Evolutionary conservation across 176 grass and related monocot species (phyloP).

Genomic region (Carex scoparia): DNA sequence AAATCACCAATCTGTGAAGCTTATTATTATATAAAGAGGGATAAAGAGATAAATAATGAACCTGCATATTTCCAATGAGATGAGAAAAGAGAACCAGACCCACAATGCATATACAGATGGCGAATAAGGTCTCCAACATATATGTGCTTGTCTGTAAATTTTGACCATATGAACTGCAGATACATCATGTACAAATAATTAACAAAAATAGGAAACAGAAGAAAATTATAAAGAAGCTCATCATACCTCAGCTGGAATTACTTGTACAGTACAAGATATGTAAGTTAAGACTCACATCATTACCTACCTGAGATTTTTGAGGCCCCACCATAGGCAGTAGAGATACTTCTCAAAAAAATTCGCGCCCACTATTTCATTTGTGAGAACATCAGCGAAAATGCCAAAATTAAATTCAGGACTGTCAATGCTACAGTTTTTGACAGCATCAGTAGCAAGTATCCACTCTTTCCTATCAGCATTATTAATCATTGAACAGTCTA

Average conservation of each 20-base stretch:
- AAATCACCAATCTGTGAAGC: not conserved
- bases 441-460: slow-evolving; percentile 32
- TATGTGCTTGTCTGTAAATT: slow-evolving; percentile 80
- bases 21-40: not conserved
- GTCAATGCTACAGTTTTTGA: slow-evolving; percentile 24
- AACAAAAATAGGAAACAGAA: not conserved
- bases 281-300: not conserved
- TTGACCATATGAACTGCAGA: slow-evolving; percentile 80
- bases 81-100: slow-evolving; percentile 96
- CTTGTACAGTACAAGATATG: not conserved
- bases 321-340: slow-evolving; percentile 97
- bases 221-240: not conserved
- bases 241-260: not conserved
- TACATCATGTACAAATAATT: slow-evolving; percentile 2
- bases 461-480: slow-evolving; percentile 33
- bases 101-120: slow-evolving; percentile 83
- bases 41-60: slow-evolving; percentile 17
- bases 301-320: slow-evolving; percentile 70
- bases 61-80: slow-evolving; percentile 99
- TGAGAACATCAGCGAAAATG: slow-evolving; percentile 60
- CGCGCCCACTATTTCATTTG: slow-evolving; percentile 31
- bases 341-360: slow-evolving; percentile 79
- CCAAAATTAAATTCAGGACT: slow-evolving; percentile 50
- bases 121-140: slow-evolving; percentile 69
- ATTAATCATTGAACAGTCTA: slow-evolving; percentile 45